These are phyloP conservation scores for Talaromyces sp. DNA, from an alignment of 2,329 filamentous ascomycete species.

Conservation along the genomic window DNA sequence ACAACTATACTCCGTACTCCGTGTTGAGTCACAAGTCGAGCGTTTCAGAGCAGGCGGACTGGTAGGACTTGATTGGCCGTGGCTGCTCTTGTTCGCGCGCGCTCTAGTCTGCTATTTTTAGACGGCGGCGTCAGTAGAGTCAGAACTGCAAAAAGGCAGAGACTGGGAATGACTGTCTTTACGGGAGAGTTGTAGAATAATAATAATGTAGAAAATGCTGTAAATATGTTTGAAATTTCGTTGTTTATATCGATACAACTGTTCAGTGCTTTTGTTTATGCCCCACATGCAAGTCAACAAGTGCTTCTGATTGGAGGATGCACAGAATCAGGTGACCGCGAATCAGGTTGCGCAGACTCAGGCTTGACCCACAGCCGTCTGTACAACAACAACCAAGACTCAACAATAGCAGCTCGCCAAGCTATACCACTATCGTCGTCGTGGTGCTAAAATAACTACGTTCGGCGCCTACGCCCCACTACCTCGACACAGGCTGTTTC, in stretches of 20 bases:
- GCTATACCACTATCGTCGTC: neutral
- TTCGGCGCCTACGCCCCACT: neutral
- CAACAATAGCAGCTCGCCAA: neutral
- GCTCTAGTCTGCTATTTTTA: neutral
- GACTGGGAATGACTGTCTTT: neutral
- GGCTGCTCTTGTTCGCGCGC: neutral
- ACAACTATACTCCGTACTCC: neutral
- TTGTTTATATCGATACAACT: neutral
- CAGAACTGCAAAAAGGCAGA: neutral
- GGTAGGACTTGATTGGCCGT: neutral
- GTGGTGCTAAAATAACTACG: neutral
- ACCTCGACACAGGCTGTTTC: neutral
- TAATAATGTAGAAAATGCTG: neutral
- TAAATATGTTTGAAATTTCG: neutral
- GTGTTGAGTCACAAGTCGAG: neutral
- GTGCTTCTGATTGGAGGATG: neutral
- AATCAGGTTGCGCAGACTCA: neutral
- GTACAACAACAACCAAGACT: neutral
- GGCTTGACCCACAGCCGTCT: neutral
- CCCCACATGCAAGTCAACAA: neutral
- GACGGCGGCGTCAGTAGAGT: neutral
- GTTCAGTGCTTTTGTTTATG: neutral
- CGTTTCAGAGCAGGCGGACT: neutral
- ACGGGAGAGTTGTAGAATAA: too few relatives aligned
- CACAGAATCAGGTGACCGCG: neutral